phyloP scores from a whole-genome alignment of 352 stramenopile genomes.

The Pythium pyrilobum region DNA sequence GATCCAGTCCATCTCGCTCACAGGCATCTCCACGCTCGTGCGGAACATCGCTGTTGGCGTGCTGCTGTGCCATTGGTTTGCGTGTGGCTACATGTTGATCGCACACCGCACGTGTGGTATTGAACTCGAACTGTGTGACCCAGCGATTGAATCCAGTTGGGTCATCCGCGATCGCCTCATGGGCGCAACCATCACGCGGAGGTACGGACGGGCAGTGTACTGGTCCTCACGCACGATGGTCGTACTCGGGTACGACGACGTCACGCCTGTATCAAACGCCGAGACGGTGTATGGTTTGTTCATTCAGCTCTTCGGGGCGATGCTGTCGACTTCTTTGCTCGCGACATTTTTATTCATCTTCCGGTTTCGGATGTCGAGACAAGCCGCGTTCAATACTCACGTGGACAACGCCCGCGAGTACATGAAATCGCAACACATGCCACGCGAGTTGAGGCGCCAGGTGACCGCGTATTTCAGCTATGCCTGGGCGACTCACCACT shows the following conservation, averaged over 20 bases:
- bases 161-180: constrained; percentile 46
- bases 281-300: constrained; percentile 52
- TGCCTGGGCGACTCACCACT: constrained; percentile 54
- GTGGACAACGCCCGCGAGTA: constrained; percentile 68
- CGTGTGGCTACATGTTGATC: constrained; percentile 69
- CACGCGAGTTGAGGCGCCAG: constrained; percentile 35
- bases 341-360: constrained; percentile 73
- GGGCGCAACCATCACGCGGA: constrained; percentile 30
- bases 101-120: constrained; percentile 53
- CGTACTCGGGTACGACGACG: constrained; percentile 56
- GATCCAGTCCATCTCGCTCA: constrained; percentile 53
- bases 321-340: constrained; percentile 54
- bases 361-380: constrained; percentile 47
- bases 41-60: constrained; percentile 31
- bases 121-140: constrained; percentile 38
- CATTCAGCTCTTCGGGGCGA: constrained; percentile 39
- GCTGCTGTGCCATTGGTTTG: constrained; percentile 45
- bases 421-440: constrained; percentile 66
- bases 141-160: constrained; percentile 48
- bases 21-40: constrained; percentile 44
- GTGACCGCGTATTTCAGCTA: constrained; percentile 67
- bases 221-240: constrained; percentile 58
- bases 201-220: constrained; percentile 57
- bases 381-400: constrained; percentile 44
- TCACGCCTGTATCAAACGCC: constrained; percentile 45